Base-by-base conservation (phyloP, 805 yeast genomes). In the Saccharomycopsis capsularis region DNA sequence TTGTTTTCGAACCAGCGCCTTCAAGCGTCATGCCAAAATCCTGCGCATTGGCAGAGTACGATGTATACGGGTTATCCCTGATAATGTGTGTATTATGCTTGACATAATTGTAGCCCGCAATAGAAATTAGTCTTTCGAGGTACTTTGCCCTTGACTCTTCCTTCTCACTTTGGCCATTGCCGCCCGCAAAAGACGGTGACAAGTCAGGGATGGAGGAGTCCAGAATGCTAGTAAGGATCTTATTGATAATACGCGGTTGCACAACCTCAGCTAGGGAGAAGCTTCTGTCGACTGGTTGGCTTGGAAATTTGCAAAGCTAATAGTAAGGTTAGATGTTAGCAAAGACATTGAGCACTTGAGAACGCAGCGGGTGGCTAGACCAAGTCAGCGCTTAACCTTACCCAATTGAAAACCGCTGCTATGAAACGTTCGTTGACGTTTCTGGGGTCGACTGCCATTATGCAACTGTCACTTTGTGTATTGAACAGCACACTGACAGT, bases 231-330 rank as follows among this genome's bases (percentile, higher is more conserved):
- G 11, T 24, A 16, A 40, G 16, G 9, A 40, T 24, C 34, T 18
- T 27, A 18, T 40, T 40, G 23, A 40, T 23, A 18, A 40, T 24
- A 7, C 7, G 7, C 19, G 44, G 44, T 23, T 40, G 29, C 5
- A 23, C n/a, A 11, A 24, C 15, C 7, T 6, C 18, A 6, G 7
- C 32, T 11, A 16, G 7, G 5, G 13, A 23, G 32, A 23, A 9
- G 15, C 11, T 24, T 24, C 23, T 13, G 5, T 6, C 4, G 5
- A 40, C 16, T 5, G 34, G 32, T 27, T 22, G 23, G 11, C 24
- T 34, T 4, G 44, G 44, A 27, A 40, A 40, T n/a, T 27, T 16
- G 24, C 30, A 21, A 15, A 40, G 15, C 44, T 39, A 36, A 36
- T n/a, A 29, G 34, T 9, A 29, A 11, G 9, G 15, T 9, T 29